A percentile compares a stretch with the other conserved stretches of the same genome.
These are phyloP conservation scores for Starmerella ratchasimensis DNA, from an alignment of 805 yeast genomes.

Conservation along the genomic window DNA sequence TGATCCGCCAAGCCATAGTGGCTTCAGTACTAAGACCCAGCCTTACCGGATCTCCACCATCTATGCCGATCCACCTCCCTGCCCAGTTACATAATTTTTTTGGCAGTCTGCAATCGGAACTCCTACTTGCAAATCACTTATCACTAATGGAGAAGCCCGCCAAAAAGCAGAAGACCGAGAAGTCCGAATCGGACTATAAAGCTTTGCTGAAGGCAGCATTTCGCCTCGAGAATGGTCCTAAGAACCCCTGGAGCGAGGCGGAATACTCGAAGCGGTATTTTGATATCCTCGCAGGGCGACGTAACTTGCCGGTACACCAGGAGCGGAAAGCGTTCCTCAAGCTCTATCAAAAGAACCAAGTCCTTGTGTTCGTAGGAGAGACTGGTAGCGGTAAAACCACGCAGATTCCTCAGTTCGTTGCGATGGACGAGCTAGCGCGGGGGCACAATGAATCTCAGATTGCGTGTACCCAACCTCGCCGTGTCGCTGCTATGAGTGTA, in stretches of 20 bases:
- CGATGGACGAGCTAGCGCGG: conserved; percentile 86
- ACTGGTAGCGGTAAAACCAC: conserved; percentile 99
- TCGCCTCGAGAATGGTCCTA: conserved; percentile 32
- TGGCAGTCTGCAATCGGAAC: no score
- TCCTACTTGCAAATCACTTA: background rate
- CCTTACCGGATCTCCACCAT: no score
- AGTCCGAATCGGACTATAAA: conserved; percentile 21
- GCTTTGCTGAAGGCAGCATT: conserved; percentile 24
- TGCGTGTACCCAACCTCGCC: conserved; percentile 91
- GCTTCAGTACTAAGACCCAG: no score
- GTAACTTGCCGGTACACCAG: conserved; percentile 85
- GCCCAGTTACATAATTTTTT: conserved; percentile 1
- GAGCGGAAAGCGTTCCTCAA: conserved; percentile 80
- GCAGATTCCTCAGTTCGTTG: conserved; percentile 92
- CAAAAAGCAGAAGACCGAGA: conserved; percentile 10
- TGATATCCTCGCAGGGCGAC: conserved; percentile 62
- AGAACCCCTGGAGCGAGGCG: conserved; percentile 61
- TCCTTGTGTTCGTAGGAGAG: conserved; percentile 97
- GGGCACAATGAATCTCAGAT: conserved; percentile 59
- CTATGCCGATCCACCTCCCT: no score
- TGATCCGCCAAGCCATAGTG: no score
- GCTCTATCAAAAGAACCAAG: conserved; percentile 74
- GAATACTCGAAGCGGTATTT: conserved; percentile 51
- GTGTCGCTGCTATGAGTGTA: conserved; percentile 85
- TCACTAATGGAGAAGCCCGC: conserved; percentile 8